phyloP scores from a whole-genome alignment of 176 grass and related monocot species.

The Panicum miliaceum region DNA sequence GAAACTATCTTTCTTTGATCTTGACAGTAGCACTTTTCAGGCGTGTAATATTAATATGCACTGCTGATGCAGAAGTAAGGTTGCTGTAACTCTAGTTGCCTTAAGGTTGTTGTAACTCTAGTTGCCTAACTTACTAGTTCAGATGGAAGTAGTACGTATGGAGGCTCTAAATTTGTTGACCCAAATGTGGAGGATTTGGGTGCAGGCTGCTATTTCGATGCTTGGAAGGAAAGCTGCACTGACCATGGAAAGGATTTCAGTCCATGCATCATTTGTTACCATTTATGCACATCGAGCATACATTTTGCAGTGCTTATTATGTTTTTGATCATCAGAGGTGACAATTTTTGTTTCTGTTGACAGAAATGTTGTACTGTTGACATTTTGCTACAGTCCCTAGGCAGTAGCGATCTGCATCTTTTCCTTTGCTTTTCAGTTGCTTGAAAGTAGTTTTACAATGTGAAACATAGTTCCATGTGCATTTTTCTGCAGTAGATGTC shows the following conservation, averaged over 20 bases:
- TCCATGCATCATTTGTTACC: conserved; percentile 11
- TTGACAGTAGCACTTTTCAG: conserved; percentile 22
- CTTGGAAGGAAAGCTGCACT: conserved; percentile 15
- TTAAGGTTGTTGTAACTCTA: too few species aligned
- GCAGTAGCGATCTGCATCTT: neutral
- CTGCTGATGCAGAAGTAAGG: neutral
- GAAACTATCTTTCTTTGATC: conserved; percentile 3
- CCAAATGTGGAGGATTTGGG: conserved; percentile 20
- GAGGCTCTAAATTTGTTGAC: neutral
- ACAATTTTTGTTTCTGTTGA: neutral
- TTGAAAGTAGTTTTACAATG: conserved; percentile 10
- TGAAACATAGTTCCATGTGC: conserved; percentile 35
- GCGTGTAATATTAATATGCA: conserved; percentile 5
- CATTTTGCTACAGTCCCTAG: neutral
- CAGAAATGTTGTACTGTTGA: conserved; percentile 1
- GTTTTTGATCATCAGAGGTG: conserved; percentile 4
- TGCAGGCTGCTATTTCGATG: neutral
- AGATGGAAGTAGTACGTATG: neutral
- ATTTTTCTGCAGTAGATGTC: conserved; percentile 13
- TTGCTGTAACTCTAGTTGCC: conserved; percentile 20
- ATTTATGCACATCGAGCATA: neutral
- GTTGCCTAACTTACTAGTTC: conserved; percentile 23
- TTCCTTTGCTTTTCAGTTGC: conserved; percentile 10
- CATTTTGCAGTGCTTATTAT: conserved; percentile 22
- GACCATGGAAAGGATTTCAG: conserved; percentile 12